phyloP scores from a whole-genome alignment of 352 stramenopile species.

The Phytophthora fragariaefolia region DNA sequence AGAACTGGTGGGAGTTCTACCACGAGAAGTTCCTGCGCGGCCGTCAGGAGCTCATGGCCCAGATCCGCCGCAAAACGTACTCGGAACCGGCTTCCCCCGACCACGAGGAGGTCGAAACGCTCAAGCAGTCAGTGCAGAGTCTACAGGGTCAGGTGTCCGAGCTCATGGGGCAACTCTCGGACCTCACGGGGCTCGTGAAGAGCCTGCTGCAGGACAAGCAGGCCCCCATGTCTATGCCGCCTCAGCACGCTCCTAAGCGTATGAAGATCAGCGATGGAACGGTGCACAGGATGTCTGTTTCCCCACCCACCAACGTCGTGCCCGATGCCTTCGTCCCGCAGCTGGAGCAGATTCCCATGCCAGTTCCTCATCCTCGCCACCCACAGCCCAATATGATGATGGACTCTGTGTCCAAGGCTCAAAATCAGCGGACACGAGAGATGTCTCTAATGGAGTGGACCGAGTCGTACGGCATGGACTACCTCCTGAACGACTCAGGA shows the following conservation, averaged over 20 bases:
- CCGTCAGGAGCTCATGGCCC: constrained; percentile 84
- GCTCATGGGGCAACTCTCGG: constrained; percentile 79
- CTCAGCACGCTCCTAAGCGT: constrained; percentile 52
- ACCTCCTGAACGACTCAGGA: constrained; percentile 68
- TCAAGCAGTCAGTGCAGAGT: constrained; percentile 78
- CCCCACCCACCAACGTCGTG: constrained; percentile 27
- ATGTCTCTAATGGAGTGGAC: constrained; percentile 84
- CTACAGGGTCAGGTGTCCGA: constrained; percentile 78
- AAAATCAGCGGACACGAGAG: constrained; percentile 58
- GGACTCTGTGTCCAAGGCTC: constrained; percentile 49
- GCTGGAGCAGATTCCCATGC: constrained; percentile 30
- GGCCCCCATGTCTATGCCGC: constrained; percentile 7
- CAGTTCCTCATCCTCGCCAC: constrained; percentile 23
- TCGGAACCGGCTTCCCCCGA: constrained; percentile 80
- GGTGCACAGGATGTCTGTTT: constrained; percentile 19
- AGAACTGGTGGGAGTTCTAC: constrained; percentile 93
- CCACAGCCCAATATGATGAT: constrained; percentile 38
- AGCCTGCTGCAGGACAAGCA: constrained; percentile 69
- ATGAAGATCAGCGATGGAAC: constrained; percentile 37
- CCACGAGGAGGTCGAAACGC: constrained; percentile 77
- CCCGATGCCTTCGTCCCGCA: constrained; percentile 25
- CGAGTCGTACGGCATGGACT: constrained; percentile 82
- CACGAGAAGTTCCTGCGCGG: constrained; percentile 91
- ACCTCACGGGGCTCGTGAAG: constrained; percentile 79
- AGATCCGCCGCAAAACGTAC: constrained; percentile 91